Evolutionary conservation across 2,329 filamentous ascomycete genomes (phyloP), one percentile per base, ranked within the genome.

Genomic region (Colletotrichum cordylinicola): DNA sequence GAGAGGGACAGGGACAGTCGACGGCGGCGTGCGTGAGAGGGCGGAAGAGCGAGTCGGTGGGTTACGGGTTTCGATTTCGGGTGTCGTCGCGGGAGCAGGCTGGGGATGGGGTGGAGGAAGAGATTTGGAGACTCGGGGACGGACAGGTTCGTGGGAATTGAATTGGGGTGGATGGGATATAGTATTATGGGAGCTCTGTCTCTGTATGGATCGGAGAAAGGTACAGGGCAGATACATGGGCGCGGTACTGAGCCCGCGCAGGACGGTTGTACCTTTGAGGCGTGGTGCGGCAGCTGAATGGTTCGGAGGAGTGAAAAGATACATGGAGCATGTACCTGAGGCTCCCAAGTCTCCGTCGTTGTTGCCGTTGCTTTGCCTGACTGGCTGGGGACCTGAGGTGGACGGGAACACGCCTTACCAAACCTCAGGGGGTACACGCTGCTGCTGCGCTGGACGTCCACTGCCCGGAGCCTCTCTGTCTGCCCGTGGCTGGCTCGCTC

Each of bases 91-190:
- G 64, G 35, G 18, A 39, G 52, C 13, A 56, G 31, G 39, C 52
- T 61, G 55, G 27, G 56, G 61, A 37, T 74, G 70, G 58, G 24
- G 74, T 67, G 73, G 35, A 73, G 64, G 73, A 73, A 64, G 62
- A 27, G 39, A 64, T 43, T 75, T 73, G 73, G 70, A 73, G 69
- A 52, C 70, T 75, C 39, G 56, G 58, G 48, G 33, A 70, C 29
- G 70, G 43, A 35, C 29, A 72, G 21, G 74, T 65, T 76, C 71
- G 73, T 73, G 43, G 29, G 70, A 68, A 48, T 75, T 75, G 73
- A 68, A 68, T 75, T 69, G 65, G 74, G 70, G 58, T 72, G 62
- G 72, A 69, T 60, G 64, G 74, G 70, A 69, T 58, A n/a, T 55
- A 33, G 58, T 31, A 62, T 62, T 62, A 62, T 62, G 67, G 48